Evolutionary conservation across 495 filamentous ascomycete species (phyloP).

Genomic region (Tuber brumale): DNA sequence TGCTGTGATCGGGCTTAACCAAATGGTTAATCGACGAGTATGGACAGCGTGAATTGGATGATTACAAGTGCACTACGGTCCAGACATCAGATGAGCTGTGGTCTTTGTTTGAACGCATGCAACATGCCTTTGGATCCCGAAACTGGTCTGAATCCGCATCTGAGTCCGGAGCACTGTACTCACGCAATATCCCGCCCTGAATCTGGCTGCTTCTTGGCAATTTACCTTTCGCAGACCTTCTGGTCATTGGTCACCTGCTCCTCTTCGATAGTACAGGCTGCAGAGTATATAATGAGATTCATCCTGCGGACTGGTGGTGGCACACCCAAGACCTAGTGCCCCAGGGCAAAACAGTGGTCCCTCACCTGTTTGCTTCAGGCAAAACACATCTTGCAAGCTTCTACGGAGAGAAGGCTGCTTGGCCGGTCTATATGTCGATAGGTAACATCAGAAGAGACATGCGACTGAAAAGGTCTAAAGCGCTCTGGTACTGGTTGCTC

Average conservation of each 20-base stretch:
- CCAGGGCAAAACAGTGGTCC: background rate
- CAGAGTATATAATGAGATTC: slow-evolving; percentile 8
- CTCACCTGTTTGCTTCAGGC: background rate
- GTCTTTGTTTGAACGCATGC: no score
- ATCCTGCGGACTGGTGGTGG: slow-evolving; percentile 3
- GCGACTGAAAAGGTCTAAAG: background rate
- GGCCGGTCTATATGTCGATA: slow-evolving; percentile 5
- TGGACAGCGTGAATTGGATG: no score
- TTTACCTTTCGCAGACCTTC: background rate
- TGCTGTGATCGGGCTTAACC: no score
- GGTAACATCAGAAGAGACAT: slow-evolving; percentile 7
- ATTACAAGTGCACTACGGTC: no score
- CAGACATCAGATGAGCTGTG: no score
- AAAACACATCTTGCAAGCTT: slow-evolving; percentile 11
- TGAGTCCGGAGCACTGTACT: background rate
- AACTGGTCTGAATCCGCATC: background rate
- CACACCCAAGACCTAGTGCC: background rate
- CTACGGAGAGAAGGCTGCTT: slow-evolving; percentile 6
- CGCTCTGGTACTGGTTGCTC: background rate
- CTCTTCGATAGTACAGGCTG: background rate
- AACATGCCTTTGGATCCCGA: no score
- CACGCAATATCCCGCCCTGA: background rate
- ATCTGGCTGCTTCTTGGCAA: background rate
- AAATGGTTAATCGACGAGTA: no score
- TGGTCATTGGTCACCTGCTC: background rate